Evolutionary conservation across 176 grass and related monocot species (phyloP), one percentile per base, ranked within the genome.

Genomic region (Aegilops longissima): DNA sequence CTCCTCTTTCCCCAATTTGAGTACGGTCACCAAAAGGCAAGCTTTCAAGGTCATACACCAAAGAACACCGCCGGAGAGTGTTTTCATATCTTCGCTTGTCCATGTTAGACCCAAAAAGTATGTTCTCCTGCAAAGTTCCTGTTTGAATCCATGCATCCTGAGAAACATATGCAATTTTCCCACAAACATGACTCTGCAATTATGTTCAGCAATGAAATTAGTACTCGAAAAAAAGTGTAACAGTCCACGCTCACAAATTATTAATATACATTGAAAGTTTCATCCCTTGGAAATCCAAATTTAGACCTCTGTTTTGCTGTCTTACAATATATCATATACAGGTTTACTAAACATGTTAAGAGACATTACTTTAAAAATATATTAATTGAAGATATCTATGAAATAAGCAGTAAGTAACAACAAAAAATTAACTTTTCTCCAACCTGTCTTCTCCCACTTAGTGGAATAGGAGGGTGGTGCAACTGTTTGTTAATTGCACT

Each of bases 101-200:
- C 94, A 94, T 90, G 1, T 16, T n/a, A 63, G 92, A 96, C 18
- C 93, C 94, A 66, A 98, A 98, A 51, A 96, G 87, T 70, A 98
- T 98, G 78, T 98, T 98, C 12, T 94, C 96, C 85, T 83, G 86
- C 82, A 98, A 72, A 8, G 79, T 94, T 66, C 96, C 96, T 25
- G 88, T 93, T 87, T 98, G 97, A 77, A 98, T 98, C 94, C 94
- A 96, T 76, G 94, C 90, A 83, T 80, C 90, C 89, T 96, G 96
- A 62, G 97, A 91, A 64, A 98, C 97, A 73, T 94, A 96, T 17
- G 94, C 97, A 79, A 87, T 83, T 75, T 87, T 92, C 69, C 93
- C 96, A 38, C 66, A 89, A 88, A 92, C 93, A 80, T 95, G 65
- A 67, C 65, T 67, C 27, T 67, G 29, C 13, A 67, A 67, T 67